Evolutionary conservation across 345 rosid genomes (phyloP).

Genomic region (Melastoma malabathricum): DNA sequence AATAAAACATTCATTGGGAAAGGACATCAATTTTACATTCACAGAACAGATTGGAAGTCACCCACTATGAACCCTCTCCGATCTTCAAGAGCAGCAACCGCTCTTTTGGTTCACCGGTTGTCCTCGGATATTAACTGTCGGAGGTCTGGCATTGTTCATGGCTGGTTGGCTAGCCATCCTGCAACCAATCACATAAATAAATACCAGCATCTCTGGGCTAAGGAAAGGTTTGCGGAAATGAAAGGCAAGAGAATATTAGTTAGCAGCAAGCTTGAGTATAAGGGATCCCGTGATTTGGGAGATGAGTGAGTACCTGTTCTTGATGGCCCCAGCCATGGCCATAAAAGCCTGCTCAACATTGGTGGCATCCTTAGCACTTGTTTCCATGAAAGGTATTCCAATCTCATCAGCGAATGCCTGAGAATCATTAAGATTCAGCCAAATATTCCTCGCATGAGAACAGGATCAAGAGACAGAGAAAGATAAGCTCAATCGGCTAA

Average conservation of each 20-base stretch:
- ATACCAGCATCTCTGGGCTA: neutral
- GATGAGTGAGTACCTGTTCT: slow-evolving; percentile 29
- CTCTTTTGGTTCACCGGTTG: slow-evolving; percentile 87
- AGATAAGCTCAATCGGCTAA: slow-evolving; percentile 8
- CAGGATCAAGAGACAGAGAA: neutral
- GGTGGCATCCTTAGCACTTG: slow-evolving; percentile 59
- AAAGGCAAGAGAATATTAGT: neutral
- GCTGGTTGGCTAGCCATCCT: slow-evolving; percentile 99
- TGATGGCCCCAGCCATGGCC: slow-evolving; percentile 70
- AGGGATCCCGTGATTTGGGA: neutral
- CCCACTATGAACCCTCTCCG: slow-evolving; percentile 5
- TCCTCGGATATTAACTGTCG: slow-evolving; percentile 89
- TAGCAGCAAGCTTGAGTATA: neutral
- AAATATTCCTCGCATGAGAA: neutral
- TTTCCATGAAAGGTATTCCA: slow-evolving; percentile 67
- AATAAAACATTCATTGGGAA: slow-evolving; percentile 12
- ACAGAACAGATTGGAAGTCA: slow-evolving; percentile 12
- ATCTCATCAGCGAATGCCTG: slow-evolving; percentile 73
- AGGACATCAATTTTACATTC: slow-evolving; percentile 31
- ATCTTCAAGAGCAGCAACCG: slow-evolving; percentile 84
- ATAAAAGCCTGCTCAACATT: slow-evolving; percentile 70
- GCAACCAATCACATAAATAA: slow-evolving; percentile 3
- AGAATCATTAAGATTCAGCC: neutral
- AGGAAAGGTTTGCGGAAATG: neutral
- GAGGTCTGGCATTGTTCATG: slow-evolving; percentile 55